Percentiles rank a stretch among this genome's conserved stretches.
Conservation (phyloP, 352 stramenopile genomes). For the Lagenidium giganteum region DNA sequence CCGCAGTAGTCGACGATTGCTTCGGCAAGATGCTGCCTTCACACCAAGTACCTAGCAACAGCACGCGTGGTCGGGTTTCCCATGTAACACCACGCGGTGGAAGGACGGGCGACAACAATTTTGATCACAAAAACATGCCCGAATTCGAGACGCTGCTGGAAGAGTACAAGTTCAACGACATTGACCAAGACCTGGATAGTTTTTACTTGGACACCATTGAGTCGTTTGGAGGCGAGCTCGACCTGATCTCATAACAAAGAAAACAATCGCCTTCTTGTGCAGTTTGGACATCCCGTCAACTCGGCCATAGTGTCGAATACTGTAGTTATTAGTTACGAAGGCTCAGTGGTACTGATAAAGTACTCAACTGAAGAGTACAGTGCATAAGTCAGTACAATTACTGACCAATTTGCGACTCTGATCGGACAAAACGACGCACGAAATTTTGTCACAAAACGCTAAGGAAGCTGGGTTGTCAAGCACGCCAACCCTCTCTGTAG, state of each 20-base stretch:
- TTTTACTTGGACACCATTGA: conserved; percentile 62
- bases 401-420: too few relatives aligned
- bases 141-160: conserved; percentile 61
- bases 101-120: conserved; percentile 15
- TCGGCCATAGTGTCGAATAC: too few relatives aligned
- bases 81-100: conserved; percentile 13
- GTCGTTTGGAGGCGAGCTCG: conserved; percentile 34
- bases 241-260: conserved; percentile 46
- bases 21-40: conserved; percentile 21
- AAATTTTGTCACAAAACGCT: too few relatives aligned
- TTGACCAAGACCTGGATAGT: conserved; percentile 59
- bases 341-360: too few relatives aligned
- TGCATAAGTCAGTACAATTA: too few relatives aligned
- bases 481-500: too few relatives aligned
- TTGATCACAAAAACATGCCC: conserved; percentile 33
- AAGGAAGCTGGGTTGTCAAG: too few relatives aligned
- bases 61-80: neutral
- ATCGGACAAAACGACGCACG: too few relatives aligned
- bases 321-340: too few relatives aligned
- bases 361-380: too few relatives aligned
- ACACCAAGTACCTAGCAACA: conserved; percentile 4
- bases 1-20: conserved; percentile 32
- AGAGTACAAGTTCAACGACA: conserved; percentile 60
- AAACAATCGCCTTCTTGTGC: too few relatives aligned
- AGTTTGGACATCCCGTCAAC: too few relatives aligned